phyloP scores from a whole-genome alignment of 345 rosid genomes.

The Rhodomyrtus tomentosa region DNA sequence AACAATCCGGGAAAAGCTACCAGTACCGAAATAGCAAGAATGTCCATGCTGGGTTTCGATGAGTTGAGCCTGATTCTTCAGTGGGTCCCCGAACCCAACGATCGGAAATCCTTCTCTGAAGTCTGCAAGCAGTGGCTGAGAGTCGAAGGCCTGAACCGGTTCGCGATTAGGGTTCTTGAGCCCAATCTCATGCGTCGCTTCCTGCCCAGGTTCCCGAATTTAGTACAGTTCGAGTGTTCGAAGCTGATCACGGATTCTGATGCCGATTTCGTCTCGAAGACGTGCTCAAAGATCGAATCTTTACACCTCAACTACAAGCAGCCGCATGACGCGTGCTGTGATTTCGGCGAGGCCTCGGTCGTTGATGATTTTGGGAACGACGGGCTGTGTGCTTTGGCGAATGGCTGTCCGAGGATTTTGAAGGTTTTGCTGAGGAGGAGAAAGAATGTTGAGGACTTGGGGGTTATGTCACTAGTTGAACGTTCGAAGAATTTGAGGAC shows the following conservation, averaged over 20 bases:
- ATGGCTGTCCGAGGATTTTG: slow-evolving; percentile 13
- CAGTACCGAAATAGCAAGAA: background rate
- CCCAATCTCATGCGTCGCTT: slow-evolving; percentile 15
- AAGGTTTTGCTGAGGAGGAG: slow-evolving; percentile 24
- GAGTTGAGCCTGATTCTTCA: slow-evolving; percentile 24
- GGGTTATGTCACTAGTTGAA: slow-evolving; percentile 12
- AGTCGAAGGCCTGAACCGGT: slow-evolving; percentile 25
- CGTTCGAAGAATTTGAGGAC: slow-evolving; percentile 9
- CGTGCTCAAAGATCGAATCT: slow-evolving; percentile 18
- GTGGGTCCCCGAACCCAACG: slow-evolving; percentile 5
- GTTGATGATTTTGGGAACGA: slow-evolving; percentile 15
- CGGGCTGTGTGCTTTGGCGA: slow-evolving; percentile 17
- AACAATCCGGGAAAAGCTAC: background rate
- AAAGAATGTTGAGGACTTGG: slow-evolving; percentile 15
- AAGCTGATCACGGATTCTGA: slow-evolving; percentile 9
- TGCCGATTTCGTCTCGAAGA: slow-evolving; percentile 17
- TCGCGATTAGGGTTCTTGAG: slow-evolving; percentile 22
- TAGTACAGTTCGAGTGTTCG: slow-evolving; percentile 6
- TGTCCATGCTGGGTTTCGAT: slow-evolving; percentile 26
- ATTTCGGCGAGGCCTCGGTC: background rate
- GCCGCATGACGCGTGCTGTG: background rate
- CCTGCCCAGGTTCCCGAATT: slow-evolving; percentile 37
- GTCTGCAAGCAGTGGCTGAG: slow-evolving; percentile 37
- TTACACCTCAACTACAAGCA: slow-evolving; percentile 15
- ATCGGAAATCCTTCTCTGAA: slow-evolving; percentile 19